These are phyloP conservation scores for Didymella pomorum DNA, from an alignment of 2,329 filamentous ascomycete species.

Conservation along the genomic window DNA sequence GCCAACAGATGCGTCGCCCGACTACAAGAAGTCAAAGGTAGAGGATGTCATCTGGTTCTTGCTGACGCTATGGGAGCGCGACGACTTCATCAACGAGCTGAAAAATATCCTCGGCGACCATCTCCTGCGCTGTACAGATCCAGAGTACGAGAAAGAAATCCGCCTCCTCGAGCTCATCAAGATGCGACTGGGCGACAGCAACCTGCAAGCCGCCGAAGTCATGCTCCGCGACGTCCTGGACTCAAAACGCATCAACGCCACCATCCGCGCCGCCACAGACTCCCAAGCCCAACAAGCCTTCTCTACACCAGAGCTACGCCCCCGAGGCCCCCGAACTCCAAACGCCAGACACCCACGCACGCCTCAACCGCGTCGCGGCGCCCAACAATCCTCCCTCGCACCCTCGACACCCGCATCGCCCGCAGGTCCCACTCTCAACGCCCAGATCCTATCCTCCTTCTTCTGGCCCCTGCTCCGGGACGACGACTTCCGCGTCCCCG, in stretches of 20 bases:
- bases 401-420: conserved; percentile 25
- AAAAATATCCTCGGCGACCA: conserved; percentile 88
- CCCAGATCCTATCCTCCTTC: conserved; percentile 87
- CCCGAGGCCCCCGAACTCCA: conserved; percentile 30
- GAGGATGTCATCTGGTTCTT: conserved; percentile 93
- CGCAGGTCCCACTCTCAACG: conserved; percentile 63
- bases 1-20: conserved; percentile 86
- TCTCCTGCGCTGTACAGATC: conserved; percentile 68
- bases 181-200: conserved; percentile 82
- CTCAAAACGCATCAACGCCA: conserved; percentile 75
- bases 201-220: conserved; percentile 92
- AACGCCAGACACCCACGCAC: conserved; percentile 33
- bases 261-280: conserved; percentile 44
- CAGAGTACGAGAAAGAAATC: conserved; percentile 76
- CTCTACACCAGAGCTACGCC: conserved; percentile 29
- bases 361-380: conserved; percentile 36
- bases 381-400: conserved; percentile 20
- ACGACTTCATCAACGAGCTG: conserved; percentile 95
- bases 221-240: conserved; percentile 96
- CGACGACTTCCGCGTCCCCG: conserved; percentile 72
- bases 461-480: conserved; percentile 89
- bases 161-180: conserved; percentile 88
- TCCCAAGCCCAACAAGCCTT: conserved; percentile 14
- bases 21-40: conserved; percentile 87
- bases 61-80: conserved; percentile 85